Base-by-base conservation (phyloP, 257 asterid genomes). In the Solanum gracilifrons region DNA sequence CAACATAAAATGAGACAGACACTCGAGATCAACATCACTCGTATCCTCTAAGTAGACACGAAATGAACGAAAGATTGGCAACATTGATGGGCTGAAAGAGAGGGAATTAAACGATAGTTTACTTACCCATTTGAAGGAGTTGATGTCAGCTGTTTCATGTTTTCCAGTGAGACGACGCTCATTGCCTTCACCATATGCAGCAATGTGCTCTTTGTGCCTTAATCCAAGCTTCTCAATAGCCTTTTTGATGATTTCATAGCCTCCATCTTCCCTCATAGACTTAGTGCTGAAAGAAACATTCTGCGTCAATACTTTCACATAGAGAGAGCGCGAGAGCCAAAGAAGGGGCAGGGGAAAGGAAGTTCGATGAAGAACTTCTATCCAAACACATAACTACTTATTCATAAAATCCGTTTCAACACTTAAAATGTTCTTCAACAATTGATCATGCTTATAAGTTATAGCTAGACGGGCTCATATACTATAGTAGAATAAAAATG, bases 181-280 rank as follows among this genome's bases (percentile, higher is more conserved):
- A 9, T 96, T 96, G 91, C 98, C 98, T 90, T 94, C 98, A 1
- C 99, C 98, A 48, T 97, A 96, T 8, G 98, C 99, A 88, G 98
- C 98, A 82, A 95, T 95, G 87, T 97, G 99, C 41, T 97, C 99
- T 83, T 92, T 95, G 93, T 97, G 99, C 92, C 89, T 95, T 29
- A 79, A 88, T 18, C 92, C 90, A 9, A 97, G 97, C 93, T 94
- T 95, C 72, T 93, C 96, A 41, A 97, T 97, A 3, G 98, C 98
- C 92, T 94, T 94, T 93, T 93, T 93, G 89, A 96, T 96, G 33
- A 94, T 68, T 89, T 94, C 98, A 35, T 64, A 93, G 35, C 99
- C 99, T 55, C 98, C 98, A 1, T 95, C 96, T 1, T 85, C 60
- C 90, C 99, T 97, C 98, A 92, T 97, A 2, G 99, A 93, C 89